Evolutionary conservation across 2,329 filamentous ascomycete species (phyloP).

Genomic region (Diatrype stigma): DNA sequence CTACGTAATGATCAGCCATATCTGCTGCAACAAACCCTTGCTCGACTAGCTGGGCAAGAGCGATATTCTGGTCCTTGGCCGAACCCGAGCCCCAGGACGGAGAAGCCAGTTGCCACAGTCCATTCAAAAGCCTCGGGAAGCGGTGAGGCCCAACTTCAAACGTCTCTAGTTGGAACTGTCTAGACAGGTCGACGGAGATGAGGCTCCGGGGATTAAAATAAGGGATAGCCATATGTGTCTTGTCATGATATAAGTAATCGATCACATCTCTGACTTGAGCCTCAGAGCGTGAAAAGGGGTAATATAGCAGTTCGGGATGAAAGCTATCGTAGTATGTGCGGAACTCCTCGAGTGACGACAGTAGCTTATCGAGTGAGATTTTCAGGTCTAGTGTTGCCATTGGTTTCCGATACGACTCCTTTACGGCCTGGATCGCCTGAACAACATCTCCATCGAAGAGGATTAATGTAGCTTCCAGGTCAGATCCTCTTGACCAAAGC

Average conservation of each 20-base stretch:
- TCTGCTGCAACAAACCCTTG: constrained; percentile 26
- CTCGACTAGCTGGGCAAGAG: constrained; percentile 20
- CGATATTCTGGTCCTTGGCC: constrained; percentile 19
- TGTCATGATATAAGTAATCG: constrained; percentile 19
- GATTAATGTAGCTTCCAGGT: constrained; percentile 19
- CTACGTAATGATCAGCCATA: constrained; percentile 35
- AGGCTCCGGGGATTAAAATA: neutral
- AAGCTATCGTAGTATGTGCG: constrained; percentile 17
- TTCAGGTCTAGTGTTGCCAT: constrained; percentile 16
- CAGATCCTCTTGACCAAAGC: constrained; percentile 18
- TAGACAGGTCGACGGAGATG: neutral
- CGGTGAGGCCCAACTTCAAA: constrained; percentile 17
- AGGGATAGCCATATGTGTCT: neutral
- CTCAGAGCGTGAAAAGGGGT: constrained; percentile 24
- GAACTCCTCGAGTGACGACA: constrained; percentile 17
- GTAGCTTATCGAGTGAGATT: constrained; percentile 12
- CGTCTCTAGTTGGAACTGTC: constrained; percentile 10
- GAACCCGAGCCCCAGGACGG: constrained; percentile 26
- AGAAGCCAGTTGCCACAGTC: constrained; percentile 27
- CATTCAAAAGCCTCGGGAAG: constrained; percentile 24
- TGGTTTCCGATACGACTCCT: constrained; percentile 23
- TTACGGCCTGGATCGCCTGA: constrained; percentile 33
- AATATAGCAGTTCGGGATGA: constrained; percentile 8
- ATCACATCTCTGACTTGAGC: constrained; percentile 28
- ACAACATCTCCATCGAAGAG: constrained; percentile 31